These are phyloP conservation scores for Glaciozyma antarctica DNA, from an alignment of 768 basidiomycete genomes.

Conservation along the genomic window DNA sequence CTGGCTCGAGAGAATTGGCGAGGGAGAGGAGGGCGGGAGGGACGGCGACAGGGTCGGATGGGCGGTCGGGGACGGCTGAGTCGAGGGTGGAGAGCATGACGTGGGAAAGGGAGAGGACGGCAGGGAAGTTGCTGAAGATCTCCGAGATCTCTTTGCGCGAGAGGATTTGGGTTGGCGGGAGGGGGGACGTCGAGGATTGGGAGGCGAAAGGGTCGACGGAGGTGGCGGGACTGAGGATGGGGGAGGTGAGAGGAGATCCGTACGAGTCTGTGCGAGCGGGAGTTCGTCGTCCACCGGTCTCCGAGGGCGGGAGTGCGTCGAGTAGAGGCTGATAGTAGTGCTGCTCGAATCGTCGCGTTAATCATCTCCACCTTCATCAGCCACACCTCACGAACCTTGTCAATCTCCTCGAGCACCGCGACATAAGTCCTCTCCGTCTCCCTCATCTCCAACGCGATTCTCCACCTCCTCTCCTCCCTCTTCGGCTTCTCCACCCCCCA, in stretches of 20 bases:
- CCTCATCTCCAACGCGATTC: slow-evolving; percentile 30
- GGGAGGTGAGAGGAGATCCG: neutral
- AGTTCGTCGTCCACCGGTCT: slow-evolving; percentile 2
- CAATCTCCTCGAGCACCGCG: slow-evolving; percentile 26
- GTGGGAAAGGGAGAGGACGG: slow-evolving; percentile 30
- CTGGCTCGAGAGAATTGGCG: neutral
- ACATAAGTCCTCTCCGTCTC: slow-evolving; percentile 34
- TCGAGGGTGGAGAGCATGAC: slow-evolving; percentile 30
- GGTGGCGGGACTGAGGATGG: neutral
- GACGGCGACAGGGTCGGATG: slow-evolving; percentile 10
- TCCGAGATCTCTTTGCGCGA: slow-evolving; percentile 23
- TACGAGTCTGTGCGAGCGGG: neutral
- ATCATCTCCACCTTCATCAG: too few species aligned
- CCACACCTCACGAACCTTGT: slow-evolving; percentile 11
- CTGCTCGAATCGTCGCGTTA: slow-evolving; percentile 1
- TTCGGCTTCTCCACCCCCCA: neutral
- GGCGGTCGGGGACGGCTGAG: slow-evolving; percentile 15
- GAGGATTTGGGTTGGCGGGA: slow-evolving; percentile 14
- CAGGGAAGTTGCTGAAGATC: slow-evolving; percentile 33
- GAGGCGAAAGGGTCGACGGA: neutral
- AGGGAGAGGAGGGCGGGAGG: neutral
- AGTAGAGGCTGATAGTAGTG: slow-evolving; percentile 27
- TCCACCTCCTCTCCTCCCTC: slow-evolving; percentile 19
- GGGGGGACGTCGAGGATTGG: neutral
- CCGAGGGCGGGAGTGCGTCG: neutral